Evolutionary conservation across 352 stramenopile genomes (phyloP).

Genomic region (Pythium biforme): DNA sequence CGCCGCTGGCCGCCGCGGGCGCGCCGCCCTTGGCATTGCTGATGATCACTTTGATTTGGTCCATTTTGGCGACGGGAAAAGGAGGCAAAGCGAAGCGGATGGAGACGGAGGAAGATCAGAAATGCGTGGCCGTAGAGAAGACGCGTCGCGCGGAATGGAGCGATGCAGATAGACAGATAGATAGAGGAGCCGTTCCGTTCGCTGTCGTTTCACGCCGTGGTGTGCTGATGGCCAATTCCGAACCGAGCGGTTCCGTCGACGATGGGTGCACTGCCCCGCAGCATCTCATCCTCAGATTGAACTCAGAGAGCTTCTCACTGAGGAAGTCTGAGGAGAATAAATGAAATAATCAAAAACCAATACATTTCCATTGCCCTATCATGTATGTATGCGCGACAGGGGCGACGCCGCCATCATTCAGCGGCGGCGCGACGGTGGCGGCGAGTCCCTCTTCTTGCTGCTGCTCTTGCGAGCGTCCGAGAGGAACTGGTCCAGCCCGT

Average conservation of each 20-base stretch:
- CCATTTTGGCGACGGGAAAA: conserved; percentile 33
- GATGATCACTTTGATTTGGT: conserved; percentile 81
- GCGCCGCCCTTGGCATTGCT: conserved; percentile 54
- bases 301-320: conserved; percentile 7
- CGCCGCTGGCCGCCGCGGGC: conserved; percentile 14
- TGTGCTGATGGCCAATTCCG: conserved; percentile 18
- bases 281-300: conserved; percentile 20
- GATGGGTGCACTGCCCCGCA: neutral
- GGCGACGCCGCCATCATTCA: neutral
- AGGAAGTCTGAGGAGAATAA: neutral
- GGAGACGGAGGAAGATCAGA: neutral
- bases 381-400: too few relatives aligned
- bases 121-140: neutral
- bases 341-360: conserved; percentile 7
- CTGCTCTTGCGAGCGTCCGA: conserved; percentile 57
- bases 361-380: conserved; percentile 3
- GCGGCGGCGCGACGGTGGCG: conserved; percentile 11
- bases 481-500: conserved; percentile 83
- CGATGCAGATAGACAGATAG: neutral
- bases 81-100: neutral
- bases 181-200: neutral
- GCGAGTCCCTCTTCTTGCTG: conserved; percentile 20
- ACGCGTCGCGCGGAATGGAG: neutral
- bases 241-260: neutral
- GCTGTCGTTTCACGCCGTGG: conserved; percentile 15